Percentiles rank a stretch among this genome's conserved stretches.
These are phyloP conservation scores for Eutypella sp. DNA, from an alignment of 2,329 filamentous ascomycete genomes.

Conservation along the genomic window DNA sequence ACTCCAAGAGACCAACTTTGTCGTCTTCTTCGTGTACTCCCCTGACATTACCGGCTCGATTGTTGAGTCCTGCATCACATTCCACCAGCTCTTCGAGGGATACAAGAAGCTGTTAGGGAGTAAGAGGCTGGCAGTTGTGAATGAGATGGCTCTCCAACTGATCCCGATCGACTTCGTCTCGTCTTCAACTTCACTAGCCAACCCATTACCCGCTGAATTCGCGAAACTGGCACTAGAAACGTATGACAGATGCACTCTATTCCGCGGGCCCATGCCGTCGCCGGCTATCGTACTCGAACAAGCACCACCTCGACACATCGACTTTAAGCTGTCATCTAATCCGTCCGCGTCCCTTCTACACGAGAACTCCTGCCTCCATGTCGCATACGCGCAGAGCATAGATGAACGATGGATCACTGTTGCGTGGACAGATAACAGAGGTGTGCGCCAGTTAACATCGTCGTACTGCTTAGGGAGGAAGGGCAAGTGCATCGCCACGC, in stretches of 20 bases:
- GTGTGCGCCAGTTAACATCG: slow-evolving; percentile 65
- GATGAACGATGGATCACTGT: slow-evolving; percentile 75
- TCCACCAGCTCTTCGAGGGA: slow-evolving; percentile 65
- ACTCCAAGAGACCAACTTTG: slow-evolving; percentile 54
- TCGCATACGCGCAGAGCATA: slow-evolving; percentile 71
- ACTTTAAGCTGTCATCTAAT: slow-evolving; percentile 65
- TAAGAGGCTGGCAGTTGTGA: slow-evolving; percentile 41
- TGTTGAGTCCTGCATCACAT: slow-evolving; percentile 67
- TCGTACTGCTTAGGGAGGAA: slow-evolving; percentile 67
- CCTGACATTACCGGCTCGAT: slow-evolving; percentile 57
- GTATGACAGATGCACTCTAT: slow-evolving; percentile 67
- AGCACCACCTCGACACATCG: slow-evolving; percentile 63
- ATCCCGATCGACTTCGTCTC: slow-evolving; percentile 65
- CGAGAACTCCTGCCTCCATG: slow-evolving; percentile 75
- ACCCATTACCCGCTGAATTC: slow-evolving; percentile 58
- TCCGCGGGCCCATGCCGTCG: slow-evolving; percentile 53
- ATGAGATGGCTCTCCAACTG: slow-evolving; percentile 73
- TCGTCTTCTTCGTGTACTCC: slow-evolving; percentile 72
- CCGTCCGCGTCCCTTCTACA: slow-evolving; percentile 69
- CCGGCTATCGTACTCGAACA: slow-evolving; percentile 71
- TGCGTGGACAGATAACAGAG: slow-evolving; percentile 76
- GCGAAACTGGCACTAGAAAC: slow-evolving; percentile 64
- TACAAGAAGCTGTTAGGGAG: slow-evolving; percentile 50
- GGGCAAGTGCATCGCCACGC: slow-evolving; percentile 43
- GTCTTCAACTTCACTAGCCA: slow-evolving; percentile 55